Evolutionary conservation across 1,284 basidiomycete species (phyloP), one percentile per base, ranked within the genome.

Genomic region (Puccinia sorghi): DNA sequence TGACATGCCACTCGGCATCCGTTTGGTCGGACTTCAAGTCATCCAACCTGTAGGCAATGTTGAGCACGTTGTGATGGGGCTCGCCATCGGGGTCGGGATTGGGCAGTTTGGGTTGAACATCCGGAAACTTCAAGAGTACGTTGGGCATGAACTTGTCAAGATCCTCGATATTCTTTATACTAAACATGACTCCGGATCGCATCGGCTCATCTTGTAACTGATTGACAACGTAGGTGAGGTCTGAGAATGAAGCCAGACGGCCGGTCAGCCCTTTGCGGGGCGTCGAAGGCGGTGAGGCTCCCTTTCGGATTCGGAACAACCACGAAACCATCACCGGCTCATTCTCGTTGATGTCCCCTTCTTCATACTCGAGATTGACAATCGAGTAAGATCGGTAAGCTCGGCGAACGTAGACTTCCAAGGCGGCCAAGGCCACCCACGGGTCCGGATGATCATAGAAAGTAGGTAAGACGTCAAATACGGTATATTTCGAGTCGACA

Each of bases 351-450:
- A 88, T 88, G 83, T 94, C 91, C 11, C 92, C 93, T 83, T 93
- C 92, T 83, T 96, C 93, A 84, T 96, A 96, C 85, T 98, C 95
- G 81, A 99, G 89, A 61, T 93, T 92, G 79, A 97, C 87, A 66
- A 99, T 86, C 64, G 90, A 92, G 86, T 99, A 99, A 17, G 94
- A 95, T 82, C 93, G 91, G 87, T 99, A 99, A 9, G 94, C 94
- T 81, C 94, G 92, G 76, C 95, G 90, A 77, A 99, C 90, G 85
- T 99, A 99, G 50, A 97, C 94, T 86, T 98, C 95, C 76, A 98
- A 90, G 11, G 97, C 91, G 83, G 96, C 97, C 64, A 97, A 89
- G 37, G 90, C 89, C 80, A 98, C 89, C 88, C 91, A 91, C 69
- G 90, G 88, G 82, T 97, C 93, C 46, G 88, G 85, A 84, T 94